Base-by-base conservation (phyloP, 2,329 filamentous ascomycete genomes). In the Gnomoniopsis sp. region DNA sequence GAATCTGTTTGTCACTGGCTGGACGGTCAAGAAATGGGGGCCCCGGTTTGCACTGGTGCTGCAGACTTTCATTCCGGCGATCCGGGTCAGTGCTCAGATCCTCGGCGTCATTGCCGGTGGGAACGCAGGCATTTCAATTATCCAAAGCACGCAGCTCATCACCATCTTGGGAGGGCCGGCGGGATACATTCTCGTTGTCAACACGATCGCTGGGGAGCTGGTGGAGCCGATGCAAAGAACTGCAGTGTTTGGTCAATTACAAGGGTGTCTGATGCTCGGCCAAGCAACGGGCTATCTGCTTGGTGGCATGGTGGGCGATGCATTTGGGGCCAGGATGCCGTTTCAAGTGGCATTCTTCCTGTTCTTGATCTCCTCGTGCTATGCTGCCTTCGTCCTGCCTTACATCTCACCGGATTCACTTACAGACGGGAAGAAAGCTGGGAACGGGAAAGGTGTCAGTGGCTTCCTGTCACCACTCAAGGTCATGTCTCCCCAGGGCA, bases 121-220 rank as follows among this genome's bases (percentile, higher is more conserved):
- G n/a, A 74, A 74, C 2, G 63, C 74, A 0, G 88, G 88, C n/a
- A 88, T 90, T 65, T 72, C 84, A 15, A 86, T 90, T 30, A 82
- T 90, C 33, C 88, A 91, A 69, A 72, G 73, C 26, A 87, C 83
- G 0, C 88, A 91, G 72, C 72, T 87, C 17, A 86, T 90, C 55
- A 89, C 86, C 0, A 75, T 90, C 17, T 63, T 90, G 2, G 88
- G 88, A 0, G 88, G 88, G 0, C 88, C 88, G 0, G 82, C 82
- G 0, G 88, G 88, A 0, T 90, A 89, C 65, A 79, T 90, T 10
- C 77, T 90, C 3, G 81, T 87, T 1, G 75, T 89, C 22, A 90
- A 90, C 64, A 86, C 87, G 14, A 85, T 88, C 48, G 85, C 87
- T 1, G 82, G 86, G 1, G 87, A 90, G 67, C 74, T 88, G 2